phyloP scores from a whole-genome alignment of 2,329 filamentous ascomycete genomes.

The Penicillium glabrum region DNA sequence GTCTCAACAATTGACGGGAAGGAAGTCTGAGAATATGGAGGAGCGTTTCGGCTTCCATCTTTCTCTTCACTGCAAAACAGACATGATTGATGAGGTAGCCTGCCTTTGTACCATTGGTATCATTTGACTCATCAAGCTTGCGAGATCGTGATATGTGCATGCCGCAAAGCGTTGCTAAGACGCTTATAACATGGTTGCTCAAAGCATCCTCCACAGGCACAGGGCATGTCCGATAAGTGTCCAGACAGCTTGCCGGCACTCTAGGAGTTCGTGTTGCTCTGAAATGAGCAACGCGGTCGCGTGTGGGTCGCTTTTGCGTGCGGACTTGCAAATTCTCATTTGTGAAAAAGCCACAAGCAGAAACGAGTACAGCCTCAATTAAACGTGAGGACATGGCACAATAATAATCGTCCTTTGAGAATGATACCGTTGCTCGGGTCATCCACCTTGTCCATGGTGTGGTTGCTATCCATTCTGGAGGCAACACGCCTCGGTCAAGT shows the following conservation, averaged over 20 bases:
- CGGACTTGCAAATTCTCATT: neutral
- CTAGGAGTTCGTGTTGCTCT: slow-evolving; percentile 17
- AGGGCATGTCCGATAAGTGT: slow-evolving; percentile 25
- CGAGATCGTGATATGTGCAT: slow-evolving; percentile 38
- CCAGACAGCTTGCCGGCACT: slow-evolving; percentile 1
- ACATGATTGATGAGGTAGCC: slow-evolving; percentile 26
- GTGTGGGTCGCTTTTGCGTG: neutral
- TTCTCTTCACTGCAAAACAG: slow-evolving; percentile 23
- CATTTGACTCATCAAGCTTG: slow-evolving; percentile 11
- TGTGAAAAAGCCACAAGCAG: slow-evolving; percentile 23
- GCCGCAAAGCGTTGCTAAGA: slow-evolving; percentile 36
- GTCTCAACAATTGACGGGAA: slow-evolving; percentile 29
- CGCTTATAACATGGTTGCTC: slow-evolving; percentile 37
- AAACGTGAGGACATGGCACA: slow-evolving; percentile 31
- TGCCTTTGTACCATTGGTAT: slow-evolving; percentile 22
- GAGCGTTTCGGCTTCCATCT: slow-evolving; percentile 15
- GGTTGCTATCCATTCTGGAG: slow-evolving; percentile 44
- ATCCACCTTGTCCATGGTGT: slow-evolving; percentile 37
- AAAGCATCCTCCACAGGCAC: slow-evolving; percentile 37
- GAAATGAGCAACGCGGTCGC: neutral
- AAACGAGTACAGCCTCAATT: slow-evolving; percentile 35
- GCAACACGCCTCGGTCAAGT: slow-evolving; percentile 31
- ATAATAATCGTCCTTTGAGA: slow-evolving; percentile 35
- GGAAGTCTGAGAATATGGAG: slow-evolving; percentile 7
- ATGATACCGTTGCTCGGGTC: slow-evolving; percentile 36